Percentiles rank a stretch among this genome's conserved stretches.
phyloP scores from a whole-genome alignment of 352 stramenopile genomes.

The Phytophthora megakarya region DNA sequence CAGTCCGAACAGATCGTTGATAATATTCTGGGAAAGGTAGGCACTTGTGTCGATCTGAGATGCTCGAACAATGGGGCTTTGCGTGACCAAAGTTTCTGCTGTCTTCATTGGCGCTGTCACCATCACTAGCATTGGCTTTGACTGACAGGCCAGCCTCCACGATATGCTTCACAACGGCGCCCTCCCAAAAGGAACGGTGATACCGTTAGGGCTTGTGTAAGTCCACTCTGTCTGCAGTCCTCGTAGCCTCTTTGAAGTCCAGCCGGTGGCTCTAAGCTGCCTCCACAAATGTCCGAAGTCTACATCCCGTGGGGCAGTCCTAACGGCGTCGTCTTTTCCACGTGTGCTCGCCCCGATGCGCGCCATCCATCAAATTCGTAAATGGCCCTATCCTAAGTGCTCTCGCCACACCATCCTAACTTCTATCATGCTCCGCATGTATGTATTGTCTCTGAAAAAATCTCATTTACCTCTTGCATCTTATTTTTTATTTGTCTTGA shows the following conservation, averaged over 20 bases:
- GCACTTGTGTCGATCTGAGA: slow-evolving; percentile 23
- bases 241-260: slow-evolving; percentile 10
- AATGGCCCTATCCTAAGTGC: slow-evolving; percentile 11
- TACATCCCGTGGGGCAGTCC: slow-evolving; percentile 6
- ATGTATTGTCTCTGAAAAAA: neutral
- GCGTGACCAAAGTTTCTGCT: neutral
- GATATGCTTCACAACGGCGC: slow-evolving; percentile 3
- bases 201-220: slow-evolving; percentile 4
- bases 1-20: slow-evolving; percentile 8
- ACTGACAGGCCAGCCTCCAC: slow-evolving; percentile 4
- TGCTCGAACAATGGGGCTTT: neutral
- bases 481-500: slow-evolving; percentile 15
- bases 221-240: slow-evolving; percentile 1
- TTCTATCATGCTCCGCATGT: neutral
- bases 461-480: slow-evolving; percentile 8
- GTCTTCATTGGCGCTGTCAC: neutral
- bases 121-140: neutral
- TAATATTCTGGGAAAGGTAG: slow-evolving; percentile 9
- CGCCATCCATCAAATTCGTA: slow-evolving; percentile 18
- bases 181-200: slow-evolving; percentile 1
- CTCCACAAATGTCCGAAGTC: slow-evolving; percentile 23
- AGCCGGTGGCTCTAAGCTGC: slow-evolving; percentile 13
- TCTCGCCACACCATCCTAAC: neutral
- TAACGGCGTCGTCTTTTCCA: slow-evolving; percentile 8
- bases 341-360: slow-evolving; percentile 13